A percentile compares a stretch with the other conserved stretches of the same genome.
Evolutionary conservation across 2,329 filamentous ascomycete genomes (phyloP).

Genomic region (Sporothrix schenckii): DNA sequence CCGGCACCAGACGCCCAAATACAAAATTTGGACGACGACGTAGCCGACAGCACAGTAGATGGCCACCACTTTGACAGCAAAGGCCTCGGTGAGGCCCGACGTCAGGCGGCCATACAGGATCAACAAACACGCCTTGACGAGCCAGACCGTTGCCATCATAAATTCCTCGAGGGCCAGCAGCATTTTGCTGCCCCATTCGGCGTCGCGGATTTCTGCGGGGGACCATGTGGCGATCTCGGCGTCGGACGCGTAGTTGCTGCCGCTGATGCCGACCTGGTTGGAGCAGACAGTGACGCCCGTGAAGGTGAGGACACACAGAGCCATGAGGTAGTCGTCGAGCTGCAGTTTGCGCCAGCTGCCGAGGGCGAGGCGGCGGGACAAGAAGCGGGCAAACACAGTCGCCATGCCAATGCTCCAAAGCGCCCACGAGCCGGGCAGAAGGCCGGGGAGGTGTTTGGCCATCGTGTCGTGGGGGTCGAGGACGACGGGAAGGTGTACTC

Average conservation of each 20-base stretch:
- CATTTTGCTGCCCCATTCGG: slow-evolving; percentile 58
- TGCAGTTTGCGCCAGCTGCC: slow-evolving; percentile 54
- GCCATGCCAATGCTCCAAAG: slow-evolving; percentile 36
- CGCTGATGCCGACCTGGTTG: slow-evolving; percentile 49
- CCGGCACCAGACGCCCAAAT: slow-evolving; percentile 53
- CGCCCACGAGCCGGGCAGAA: slow-evolving; percentile 35
- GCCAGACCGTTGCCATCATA: slow-evolving; percentile 56
- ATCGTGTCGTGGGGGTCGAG: background rate
- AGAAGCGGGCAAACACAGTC: slow-evolving; percentile 33
- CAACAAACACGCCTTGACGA: slow-evolving; percentile 56
- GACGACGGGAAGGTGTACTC: background rate
- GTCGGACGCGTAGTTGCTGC: slow-evolving; percentile 51
- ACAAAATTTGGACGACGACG: slow-evolving; percentile 36
- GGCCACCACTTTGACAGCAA: slow-evolving; percentile 48
- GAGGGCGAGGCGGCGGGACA: slow-evolving; percentile 45
- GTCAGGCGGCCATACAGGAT: slow-evolving; percentile 58
- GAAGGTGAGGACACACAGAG: slow-evolving; percentile 51
- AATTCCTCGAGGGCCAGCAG: slow-evolving; percentile 58
- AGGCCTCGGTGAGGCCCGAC: slow-evolving; percentile 38
- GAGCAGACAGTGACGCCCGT: slow-evolving; percentile 50
- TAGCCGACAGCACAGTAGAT: slow-evolving; percentile 36
- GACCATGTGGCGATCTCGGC: slow-evolving; percentile 50
- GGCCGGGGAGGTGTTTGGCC: background rate
- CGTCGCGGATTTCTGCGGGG: slow-evolving; percentile 45
- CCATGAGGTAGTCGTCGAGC: slow-evolving; percentile 61